Percentiles rank a stretch among this genome's conserved stretches.
Conservation (phyloP, 2,329 filamentous ascomycete genomes). For the Dactylellina cionopaga region DNA sequence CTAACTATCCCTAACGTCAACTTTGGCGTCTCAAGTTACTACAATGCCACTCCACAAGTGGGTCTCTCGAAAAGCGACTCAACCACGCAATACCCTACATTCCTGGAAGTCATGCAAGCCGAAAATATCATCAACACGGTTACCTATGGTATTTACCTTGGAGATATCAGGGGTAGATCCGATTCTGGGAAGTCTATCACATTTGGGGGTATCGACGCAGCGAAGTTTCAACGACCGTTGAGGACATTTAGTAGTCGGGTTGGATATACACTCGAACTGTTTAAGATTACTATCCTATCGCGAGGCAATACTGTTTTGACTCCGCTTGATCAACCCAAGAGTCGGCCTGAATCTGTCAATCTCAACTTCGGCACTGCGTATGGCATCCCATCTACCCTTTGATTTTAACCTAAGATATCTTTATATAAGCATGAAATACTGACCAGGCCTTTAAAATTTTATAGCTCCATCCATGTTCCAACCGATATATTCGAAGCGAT, state of each 20-base stretch:
- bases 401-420: no score
- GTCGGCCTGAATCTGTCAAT: background rate
- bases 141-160: conserved; percentile 28
- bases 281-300: background rate
- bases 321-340: background rate
- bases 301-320: background rate
- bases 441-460: background rate
- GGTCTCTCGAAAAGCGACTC: conserved; percentile 12
- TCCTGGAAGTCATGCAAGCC: conserved; percentile 24
- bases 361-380: conserved; percentile 28
- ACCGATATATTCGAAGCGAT: background rate
- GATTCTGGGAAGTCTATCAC: conserved; percentile 34
- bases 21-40: conserved; percentile 22
- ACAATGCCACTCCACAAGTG: conserved; percentile 18
- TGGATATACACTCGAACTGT: conserved; percentile 2
- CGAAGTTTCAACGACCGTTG: conserved; percentile 22
- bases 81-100: conserved; percentile 2
- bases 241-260: background rate
- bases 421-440: background rate
- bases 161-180: conserved; percentile 7
- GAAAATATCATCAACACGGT: conserved; percentile 21
- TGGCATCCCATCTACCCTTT: no score
- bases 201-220: conserved; percentile 33
- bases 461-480: conserved; percentile 23
- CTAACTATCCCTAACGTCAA: conserved; percentile 22